Evolutionary conservation across 179 eudicot species (phyloP).

Genomic region (Carnegiea gigantea): DNA sequence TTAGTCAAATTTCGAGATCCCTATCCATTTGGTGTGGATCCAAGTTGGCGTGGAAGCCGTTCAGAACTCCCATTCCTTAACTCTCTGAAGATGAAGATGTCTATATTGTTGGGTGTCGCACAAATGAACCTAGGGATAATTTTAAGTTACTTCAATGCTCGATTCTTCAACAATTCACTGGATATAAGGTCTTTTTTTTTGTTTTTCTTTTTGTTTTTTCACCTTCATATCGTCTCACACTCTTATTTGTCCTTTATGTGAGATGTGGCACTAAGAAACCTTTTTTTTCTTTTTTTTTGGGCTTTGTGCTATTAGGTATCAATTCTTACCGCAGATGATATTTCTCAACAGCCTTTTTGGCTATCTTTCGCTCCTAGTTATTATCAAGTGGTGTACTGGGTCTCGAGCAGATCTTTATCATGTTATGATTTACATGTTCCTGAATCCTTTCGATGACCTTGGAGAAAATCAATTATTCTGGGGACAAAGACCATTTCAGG

Average conservation of each 20-base stretch:
- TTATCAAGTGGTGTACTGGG: slow-evolving; percentile 95
- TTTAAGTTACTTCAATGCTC: slow-evolving; percentile 89
- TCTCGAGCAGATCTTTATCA: slow-evolving; percentile 97
- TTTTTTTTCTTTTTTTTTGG: not conserved
- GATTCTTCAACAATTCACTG: slow-evolving; percentile 68
- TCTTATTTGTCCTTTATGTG: slow-evolving; percentile 8
- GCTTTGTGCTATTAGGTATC: slow-evolving; percentile 59
- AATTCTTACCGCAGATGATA: slow-evolving; percentile 92
- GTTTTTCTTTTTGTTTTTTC: too few species aligned
- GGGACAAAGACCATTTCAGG: slow-evolving; percentile 96
- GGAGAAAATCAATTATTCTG: slow-evolving; percentile 91
- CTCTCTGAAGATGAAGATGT: slow-evolving; percentile 98
- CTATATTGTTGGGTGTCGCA: slow-evolving; percentile 79
- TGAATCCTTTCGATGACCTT: slow-evolving; percentile 92
- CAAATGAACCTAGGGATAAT: slow-evolving; percentile 97
- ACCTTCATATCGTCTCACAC: slow-evolving; percentile 14
- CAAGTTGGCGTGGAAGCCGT: slow-evolving; percentile 99
- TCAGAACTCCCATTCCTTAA: slow-evolving; percentile 93
- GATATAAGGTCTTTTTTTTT: slow-evolving; percentile 58
- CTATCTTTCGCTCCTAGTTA: slow-evolving; percentile 83
- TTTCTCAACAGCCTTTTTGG: slow-evolving; percentile 99
- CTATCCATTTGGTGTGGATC: slow-evolving; percentile 98
- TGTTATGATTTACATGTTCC: slow-evolving; percentile 98
- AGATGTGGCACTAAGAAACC: slow-evolving; percentile 6
- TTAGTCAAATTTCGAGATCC: slow-evolving; percentile 76